These are phyloP conservation scores for Thraustotheca clavata DNA, from an alignment of 352 stramenopile species.

Conservation along the genomic window DNA sequence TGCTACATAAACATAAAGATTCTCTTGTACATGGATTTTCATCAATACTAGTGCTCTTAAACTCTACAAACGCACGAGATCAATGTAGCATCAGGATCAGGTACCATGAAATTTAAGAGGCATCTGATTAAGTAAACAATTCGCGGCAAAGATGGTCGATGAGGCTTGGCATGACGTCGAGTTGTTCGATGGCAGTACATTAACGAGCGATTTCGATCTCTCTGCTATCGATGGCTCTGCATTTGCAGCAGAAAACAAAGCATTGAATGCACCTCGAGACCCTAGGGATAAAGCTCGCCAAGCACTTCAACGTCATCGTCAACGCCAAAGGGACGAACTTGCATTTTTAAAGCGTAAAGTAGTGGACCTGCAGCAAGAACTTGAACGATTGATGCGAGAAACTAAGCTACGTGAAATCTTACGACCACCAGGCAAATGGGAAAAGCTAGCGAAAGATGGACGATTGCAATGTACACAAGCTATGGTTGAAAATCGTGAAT, in stretches of 20 bases:
- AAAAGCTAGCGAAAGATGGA: not conserved
- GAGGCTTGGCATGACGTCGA: not conserved
- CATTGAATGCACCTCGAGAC: not conserved
- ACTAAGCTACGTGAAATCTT: not conserved
- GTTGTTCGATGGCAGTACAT: not conserved
- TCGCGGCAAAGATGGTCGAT: not conserved
- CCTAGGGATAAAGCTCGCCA: not conserved
- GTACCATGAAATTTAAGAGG: too few species aligned
- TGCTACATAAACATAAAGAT: too few species aligned
- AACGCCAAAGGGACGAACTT: not conserved
- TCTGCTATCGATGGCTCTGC: not conserved
- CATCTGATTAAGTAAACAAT: too few species aligned
- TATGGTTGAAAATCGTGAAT: not conserved
- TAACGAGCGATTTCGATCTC: not conserved
- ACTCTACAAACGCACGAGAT: too few species aligned
- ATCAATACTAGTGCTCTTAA: too few species aligned
- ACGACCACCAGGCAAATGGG: not conserved
- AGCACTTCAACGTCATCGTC: not conserved
- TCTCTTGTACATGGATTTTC: too few species aligned
- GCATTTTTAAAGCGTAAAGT: slow-evolving; percentile 1
- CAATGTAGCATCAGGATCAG: too few species aligned
- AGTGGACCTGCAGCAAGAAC: not conserved
- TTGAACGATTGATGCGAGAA: not conserved
- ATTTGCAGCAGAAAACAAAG: not conserved
- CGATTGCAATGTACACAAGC: not conserved